A percentile compares a stretch with the other conserved stretches of the same genome.
Conservation (phyloP, 345 rosid genomes). For the Euphorbia peplus region DNA sequence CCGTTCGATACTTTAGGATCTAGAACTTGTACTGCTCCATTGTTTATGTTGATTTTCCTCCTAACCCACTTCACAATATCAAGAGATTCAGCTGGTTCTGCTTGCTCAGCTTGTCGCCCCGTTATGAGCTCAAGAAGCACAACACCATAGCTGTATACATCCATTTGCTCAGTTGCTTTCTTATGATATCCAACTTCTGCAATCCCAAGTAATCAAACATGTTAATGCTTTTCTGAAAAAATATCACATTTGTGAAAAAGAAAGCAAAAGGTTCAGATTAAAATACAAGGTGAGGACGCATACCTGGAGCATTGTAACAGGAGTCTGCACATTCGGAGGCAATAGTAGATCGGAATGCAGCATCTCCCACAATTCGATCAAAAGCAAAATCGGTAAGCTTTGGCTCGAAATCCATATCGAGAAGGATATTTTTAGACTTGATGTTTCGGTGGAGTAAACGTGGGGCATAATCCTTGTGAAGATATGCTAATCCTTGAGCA, state of each 20-base stretch:
- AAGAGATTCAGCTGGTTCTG: constrained; percentile 42
- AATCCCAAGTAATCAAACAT: constrained; percentile 20
- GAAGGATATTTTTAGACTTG: constrained; percentile 70
- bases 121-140: constrained; percentile 77
- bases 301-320: constrained; percentile 86
- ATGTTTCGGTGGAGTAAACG: constrained; percentile 76
- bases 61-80: constrained; percentile 86
- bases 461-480: constrained; percentile 74
- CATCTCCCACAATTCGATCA: constrained; percentile 71
- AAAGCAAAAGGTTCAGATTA: neutral
- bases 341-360: constrained; percentile 63
- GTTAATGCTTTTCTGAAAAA: neutral
- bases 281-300: neutral
- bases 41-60: constrained; percentile 74
- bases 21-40: constrained; percentile 67
- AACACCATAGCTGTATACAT: constrained; percentile 87
- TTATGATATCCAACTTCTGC: constrained; percentile 70
- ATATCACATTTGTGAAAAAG: neutral
- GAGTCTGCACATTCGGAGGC: constrained; percentile 50
- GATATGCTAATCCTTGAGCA: constrained; percentile 77
- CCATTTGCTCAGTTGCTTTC: constrained; percentile 80
- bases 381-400: constrained; percentile 81
- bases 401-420: constrained; percentile 67
- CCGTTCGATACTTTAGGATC: constrained; percentile 57
- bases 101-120: constrained; percentile 59